phyloP scores from a whole-genome alignment of 2,329 filamentous ascomycete genomes.

The Teratosphaeria zuluensis region DNA sequence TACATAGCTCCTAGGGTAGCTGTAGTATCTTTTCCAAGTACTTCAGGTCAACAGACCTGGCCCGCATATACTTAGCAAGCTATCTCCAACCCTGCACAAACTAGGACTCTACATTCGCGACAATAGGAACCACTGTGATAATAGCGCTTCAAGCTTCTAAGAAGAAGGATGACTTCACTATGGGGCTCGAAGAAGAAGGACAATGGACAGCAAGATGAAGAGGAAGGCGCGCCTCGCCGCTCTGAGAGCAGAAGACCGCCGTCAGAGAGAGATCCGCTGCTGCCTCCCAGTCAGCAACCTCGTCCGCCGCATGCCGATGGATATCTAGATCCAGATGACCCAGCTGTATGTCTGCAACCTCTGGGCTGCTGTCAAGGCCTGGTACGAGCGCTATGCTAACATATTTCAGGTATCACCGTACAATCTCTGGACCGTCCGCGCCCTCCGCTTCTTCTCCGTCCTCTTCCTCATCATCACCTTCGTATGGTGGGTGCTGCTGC shows the following conservation, averaged over 20 bases:
- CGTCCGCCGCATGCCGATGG: slow-evolving; percentile 54
- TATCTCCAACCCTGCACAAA: background rate
- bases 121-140: background rate
- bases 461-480: slow-evolving; percentile 66
- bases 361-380: background rate
- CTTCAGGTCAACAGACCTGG: background rate
- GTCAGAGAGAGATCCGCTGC: slow-evolving; percentile 55
- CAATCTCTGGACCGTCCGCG: slow-evolving; percentile 85
- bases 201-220: slow-evolving; percentile 23
- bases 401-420: slow-evolving; percentile 61
- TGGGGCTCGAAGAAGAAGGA: slow-evolving; percentile 46
- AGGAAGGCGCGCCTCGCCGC: slow-evolving; percentile 19
- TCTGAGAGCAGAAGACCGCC: slow-evolving; percentile 33
- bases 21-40: background rate
- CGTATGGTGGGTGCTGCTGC: slow-evolving; percentile 82
- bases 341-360: slow-evolving; percentile 50
- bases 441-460: slow-evolving; percentile 67
- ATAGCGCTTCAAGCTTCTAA: background rate
- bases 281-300: slow-evolving; percentile 40
- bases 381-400: slow-evolving; percentile 3
- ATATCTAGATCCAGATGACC: slow-evolving; percentile 69
- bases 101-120: background rate
- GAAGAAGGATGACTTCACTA: slow-evolving; percentile 21
- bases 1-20: background rate
- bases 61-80: background rate